phyloP scores from a whole-genome alignment of 768 basidiomycete genomes.

The Aureoboletus auriporus region DNA sequence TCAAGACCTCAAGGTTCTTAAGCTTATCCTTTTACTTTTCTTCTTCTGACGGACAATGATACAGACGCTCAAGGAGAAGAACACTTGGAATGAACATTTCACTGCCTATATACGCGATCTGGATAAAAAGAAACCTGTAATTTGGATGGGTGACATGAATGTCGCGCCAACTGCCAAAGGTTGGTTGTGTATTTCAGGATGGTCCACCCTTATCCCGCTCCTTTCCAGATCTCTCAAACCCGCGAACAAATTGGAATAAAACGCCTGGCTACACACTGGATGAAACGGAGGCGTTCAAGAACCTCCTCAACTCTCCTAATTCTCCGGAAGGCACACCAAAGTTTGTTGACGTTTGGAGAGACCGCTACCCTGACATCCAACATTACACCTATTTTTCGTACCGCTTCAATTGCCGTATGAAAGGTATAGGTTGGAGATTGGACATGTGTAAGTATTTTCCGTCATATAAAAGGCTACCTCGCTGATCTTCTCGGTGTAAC shows the following conservation, averaged over 20 bases:
- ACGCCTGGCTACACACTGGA: slow-evolving; percentile 79
- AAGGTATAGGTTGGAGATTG: slow-evolving; percentile 84
- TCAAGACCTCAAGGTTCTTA: slow-evolving; percentile 59
- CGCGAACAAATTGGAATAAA: slow-evolving; percentile 83
- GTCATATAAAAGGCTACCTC: neutral
- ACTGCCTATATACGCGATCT: slow-evolving; percentile 65
- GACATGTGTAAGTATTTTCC: slow-evolving; percentile 64
- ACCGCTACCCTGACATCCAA: slow-evolving; percentile 58
- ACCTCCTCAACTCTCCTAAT: slow-evolving; percentile 55
- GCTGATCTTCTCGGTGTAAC: slow-evolving; percentile 5
- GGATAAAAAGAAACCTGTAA: slow-evolving; percentile 76
- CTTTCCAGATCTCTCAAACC: slow-evolving; percentile 58
- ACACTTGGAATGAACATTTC: slow-evolving; percentile 77
- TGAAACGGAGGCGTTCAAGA: slow-evolving; percentile 72
- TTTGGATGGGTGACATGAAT: slow-evolving; percentile 88
- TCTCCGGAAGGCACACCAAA: slow-evolving; percentile 33
- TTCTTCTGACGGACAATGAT: neutral
- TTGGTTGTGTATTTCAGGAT: slow-evolving; percentile 17
- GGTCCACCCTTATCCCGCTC: neutral
- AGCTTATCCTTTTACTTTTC: neutral
- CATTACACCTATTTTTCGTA: slow-evolving; percentile 87
- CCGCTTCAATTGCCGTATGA: slow-evolving; percentile 72
- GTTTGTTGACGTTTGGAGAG: slow-evolving; percentile 81
- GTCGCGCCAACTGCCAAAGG: slow-evolving; percentile 78
- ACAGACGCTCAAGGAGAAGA: slow-evolving; percentile 74